These are phyloP conservation scores for Acacia melanoxylon DNA, from an alignment of 306 rosid species.

Conservation along the genomic window DNA sequence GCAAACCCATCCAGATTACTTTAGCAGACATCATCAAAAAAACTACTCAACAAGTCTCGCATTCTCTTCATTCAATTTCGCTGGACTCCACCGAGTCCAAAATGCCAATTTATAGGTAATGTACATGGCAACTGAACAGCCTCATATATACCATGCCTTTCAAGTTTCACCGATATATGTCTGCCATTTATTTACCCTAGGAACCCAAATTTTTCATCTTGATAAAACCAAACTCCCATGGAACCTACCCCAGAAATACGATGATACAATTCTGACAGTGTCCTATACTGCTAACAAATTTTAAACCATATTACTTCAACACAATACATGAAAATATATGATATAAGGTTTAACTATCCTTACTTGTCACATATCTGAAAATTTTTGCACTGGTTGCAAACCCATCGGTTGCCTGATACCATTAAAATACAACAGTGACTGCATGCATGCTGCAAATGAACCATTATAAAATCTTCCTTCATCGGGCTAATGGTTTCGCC, in stretches of 20 bases:
- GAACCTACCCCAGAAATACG: neutral
- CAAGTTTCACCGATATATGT: neutral
- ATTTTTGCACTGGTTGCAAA: slow-evolving; percentile 87
- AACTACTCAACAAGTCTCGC: neutral
- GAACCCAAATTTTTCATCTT: neutral
- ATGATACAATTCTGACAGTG: neutral
- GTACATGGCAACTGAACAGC: neutral
- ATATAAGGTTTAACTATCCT: slow-evolving; percentile 31
- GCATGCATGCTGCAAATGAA: slow-evolving; percentile 93
- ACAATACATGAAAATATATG: neutral
- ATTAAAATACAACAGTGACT: slow-evolving; percentile 78
- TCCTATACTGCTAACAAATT: neutral
- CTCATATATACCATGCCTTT: neutral
- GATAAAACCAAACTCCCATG: neutral
- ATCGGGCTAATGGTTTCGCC: slow-evolving; percentile 97
- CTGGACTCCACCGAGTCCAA: neutral
- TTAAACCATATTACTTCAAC: neutral
- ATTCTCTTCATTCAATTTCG: neutral
- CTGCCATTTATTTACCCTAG: neutral
- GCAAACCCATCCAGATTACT: neutral
- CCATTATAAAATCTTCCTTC: slow-evolving; percentile 99
- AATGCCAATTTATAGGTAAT: neutral
- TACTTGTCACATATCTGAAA: slow-evolving; percentile 94
- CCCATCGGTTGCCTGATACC: slow-evolving; percentile 92
- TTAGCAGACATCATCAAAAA: neutral